phyloP scores from a whole-genome alignment of 768 basidiomycete species.

The Hypsizygus marmoreus region DNA sequence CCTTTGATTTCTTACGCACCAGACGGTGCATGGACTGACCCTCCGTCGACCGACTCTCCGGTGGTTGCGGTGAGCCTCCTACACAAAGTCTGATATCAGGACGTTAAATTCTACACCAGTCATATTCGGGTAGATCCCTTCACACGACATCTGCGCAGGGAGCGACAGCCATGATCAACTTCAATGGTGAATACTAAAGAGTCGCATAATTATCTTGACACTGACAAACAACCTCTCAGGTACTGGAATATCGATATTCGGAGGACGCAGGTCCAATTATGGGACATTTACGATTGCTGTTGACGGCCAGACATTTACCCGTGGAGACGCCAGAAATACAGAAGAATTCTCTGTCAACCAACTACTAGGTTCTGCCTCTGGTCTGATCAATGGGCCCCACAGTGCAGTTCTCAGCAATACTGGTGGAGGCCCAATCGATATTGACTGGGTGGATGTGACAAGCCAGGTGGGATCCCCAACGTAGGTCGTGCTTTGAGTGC shows the following conservation, averaged over 20 bases:
- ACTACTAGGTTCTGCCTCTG: slow-evolving; percentile 44
- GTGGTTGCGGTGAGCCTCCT: slow-evolving; percentile 31
- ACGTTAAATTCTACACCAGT: slow-evolving; percentile 25
- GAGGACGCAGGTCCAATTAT: slow-evolving; percentile 45
- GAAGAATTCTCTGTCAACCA: slow-evolving; percentile 31
- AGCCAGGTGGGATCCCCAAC: slow-evolving; percentile 37
- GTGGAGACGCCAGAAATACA: slow-evolving; percentile 34
- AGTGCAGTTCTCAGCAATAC: slow-evolving; percentile 48
- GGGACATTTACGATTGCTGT: slow-evolving; percentile 47
- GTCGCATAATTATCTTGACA: background rate
- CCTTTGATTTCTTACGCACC: slow-evolving; percentile 55
- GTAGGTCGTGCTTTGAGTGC: slow-evolving; percentile 26
- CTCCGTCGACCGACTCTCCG: slow-evolving; percentile 40
- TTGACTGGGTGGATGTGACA: slow-evolving; percentile 50
- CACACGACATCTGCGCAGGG: slow-evolving; percentile 45
- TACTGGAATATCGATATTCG: slow-evolving; percentile 55
- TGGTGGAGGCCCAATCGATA: slow-evolving; percentile 45
- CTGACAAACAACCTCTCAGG: slow-evolving; percentile 26
- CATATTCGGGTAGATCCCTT: slow-evolving; percentile 45
- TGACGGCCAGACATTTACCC: slow-evolving; percentile 40
- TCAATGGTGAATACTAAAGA: slow-evolving; percentile 45
- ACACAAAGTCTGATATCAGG: background rate
- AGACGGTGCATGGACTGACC: slow-evolving; percentile 50
- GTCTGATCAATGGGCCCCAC: slow-evolving; percentile 47
- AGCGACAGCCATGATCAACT: slow-evolving; percentile 51